Evolutionary conservation across 23 red algal species (phyloP), one percentile per base, ranked within the genome.

Genomic region (Gracilaria domingensis): DNA sequence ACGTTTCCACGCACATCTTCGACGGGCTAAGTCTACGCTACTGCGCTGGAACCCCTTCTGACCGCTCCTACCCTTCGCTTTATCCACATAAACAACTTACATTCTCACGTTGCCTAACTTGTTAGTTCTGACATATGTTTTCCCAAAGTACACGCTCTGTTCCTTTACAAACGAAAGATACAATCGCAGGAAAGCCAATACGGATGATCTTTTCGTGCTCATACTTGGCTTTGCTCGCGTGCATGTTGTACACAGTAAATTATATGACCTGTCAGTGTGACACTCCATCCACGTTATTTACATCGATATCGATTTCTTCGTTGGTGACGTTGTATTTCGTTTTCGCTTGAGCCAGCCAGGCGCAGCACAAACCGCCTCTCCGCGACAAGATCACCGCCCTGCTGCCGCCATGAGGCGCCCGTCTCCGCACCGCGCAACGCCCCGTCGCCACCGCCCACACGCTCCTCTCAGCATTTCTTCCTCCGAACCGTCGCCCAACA

Each of bases 1-100:
- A 91, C 45, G 61, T 91, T 45, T 62, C 62, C 17, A 75, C 78
- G 13, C 77, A 82, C 53, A 91, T 91, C 29, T 82, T 73, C 34
- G 73, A 82, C 88, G 88, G 82, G 6, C 57, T 91, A 16, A 73
- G 38, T 56, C 77, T 91, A 7, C 88, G 77, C 35, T 91, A 81
- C 49, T 91, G 60, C 60, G 54, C 88, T 28, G 88, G 60, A 12
- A 74, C 4, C n/a, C 51, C 51, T 55, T 16, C 51, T 55, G 51
- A 1, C 51, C 17, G 51, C 51, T 29, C 24, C 59, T 62, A 4
- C 55, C 6, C 55, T 23, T 9, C 26, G 24, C 24, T 12, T 8
- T 18, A n/a, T n/a, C 7, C 29, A 62, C 59, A 62, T 5, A 62
- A 62, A 26, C 24, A 62, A n/a, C n/a, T n/a, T 45, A 7, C 4